Evolutionary conservation across 2,329 filamentous ascomycete species (phyloP).

Genomic region (Aspergillus cejpii): DNA sequence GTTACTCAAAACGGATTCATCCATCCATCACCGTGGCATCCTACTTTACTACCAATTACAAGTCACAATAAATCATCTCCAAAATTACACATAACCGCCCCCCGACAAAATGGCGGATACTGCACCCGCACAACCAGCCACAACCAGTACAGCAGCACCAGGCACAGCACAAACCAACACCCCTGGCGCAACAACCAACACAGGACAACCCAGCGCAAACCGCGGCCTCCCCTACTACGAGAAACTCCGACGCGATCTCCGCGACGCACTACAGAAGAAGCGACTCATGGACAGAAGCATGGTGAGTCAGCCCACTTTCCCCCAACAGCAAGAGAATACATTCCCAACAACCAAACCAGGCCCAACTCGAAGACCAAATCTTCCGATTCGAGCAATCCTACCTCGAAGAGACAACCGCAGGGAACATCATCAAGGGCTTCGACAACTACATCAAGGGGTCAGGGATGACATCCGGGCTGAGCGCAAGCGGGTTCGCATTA

Average conservation of each 20-base stretch:
- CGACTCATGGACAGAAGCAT: slow-evolving; percentile 56
- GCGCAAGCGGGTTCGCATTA: slow-evolving; percentile 29
- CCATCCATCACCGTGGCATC: neutral
- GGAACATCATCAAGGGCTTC: slow-evolving; percentile 96
- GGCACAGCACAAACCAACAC: slow-evolving; percentile 13
- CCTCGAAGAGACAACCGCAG: slow-evolving; percentile 76
- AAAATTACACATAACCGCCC: neutral
- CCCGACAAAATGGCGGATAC: slow-evolving; percentile 26
- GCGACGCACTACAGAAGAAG: slow-evolving; percentile 61
- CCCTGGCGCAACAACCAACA: slow-evolving; percentile 17
- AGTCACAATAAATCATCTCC: neutral
- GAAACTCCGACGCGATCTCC: slow-evolving; percentile 60
- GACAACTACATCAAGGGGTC: slow-evolving; percentile 95
- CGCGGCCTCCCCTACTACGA: slow-evolving; percentile 62
- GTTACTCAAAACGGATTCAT: neutral
- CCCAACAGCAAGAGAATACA: too few species aligned
- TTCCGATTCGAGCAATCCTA: slow-evolving; percentile 77
- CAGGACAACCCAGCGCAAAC: slow-evolving; percentile 27
- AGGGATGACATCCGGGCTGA: slow-evolving; percentile 45
- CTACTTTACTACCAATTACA: neutral
- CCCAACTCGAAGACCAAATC: slow-evolving; percentile 70
- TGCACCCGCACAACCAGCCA: slow-evolving; percentile 13
- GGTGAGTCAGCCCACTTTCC: slow-evolving; percentile 35
- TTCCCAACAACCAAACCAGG: slow-evolving; percentile 31
- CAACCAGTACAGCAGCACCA: slow-evolving; percentile 13